phyloP scores from a whole-genome alignment of 805 yeast genomes.

The Candida lessepsii region DNA sequence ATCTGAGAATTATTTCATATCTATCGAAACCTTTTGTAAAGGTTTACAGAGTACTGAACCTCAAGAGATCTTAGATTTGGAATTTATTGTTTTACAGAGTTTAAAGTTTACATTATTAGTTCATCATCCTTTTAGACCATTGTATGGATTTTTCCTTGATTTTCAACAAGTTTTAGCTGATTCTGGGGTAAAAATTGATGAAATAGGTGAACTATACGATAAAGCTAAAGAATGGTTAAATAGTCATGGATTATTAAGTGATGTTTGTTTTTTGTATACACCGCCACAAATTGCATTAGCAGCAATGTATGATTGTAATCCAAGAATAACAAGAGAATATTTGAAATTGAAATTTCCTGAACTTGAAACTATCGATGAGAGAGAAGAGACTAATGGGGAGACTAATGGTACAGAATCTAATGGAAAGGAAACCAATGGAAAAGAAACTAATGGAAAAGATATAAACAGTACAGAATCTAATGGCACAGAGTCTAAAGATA shows the following conservation, averaged over 20 bases:
- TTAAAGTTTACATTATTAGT: conserved; percentile 76
- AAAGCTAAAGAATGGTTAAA: conserved; percentile 62
- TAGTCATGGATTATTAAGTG: conserved; percentile 66
- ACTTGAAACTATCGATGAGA: conserved; percentile 3
- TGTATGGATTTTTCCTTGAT: conserved; percentile 95
- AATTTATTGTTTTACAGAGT: conserved; percentile 71
- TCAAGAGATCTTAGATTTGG: conserved; percentile 69
- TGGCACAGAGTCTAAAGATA: conserved; percentile 4
- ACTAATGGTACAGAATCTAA: conserved; percentile 1
- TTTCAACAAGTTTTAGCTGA: conserved; percentile 58
- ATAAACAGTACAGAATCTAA: too few relatives aligned
- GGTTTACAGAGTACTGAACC: conserved; percentile 68
- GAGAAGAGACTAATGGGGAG: background rate
- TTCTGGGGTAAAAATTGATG: conserved; percentile 47
- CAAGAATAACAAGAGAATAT: conserved; percentile 62
- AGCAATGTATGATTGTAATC: conserved; percentile 68
- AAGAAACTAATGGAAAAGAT: too few relatives aligned
- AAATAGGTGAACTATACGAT: conserved; percentile 70
- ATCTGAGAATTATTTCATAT: conserved; percentile 85
- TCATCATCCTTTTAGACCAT: conserved; percentile 84
- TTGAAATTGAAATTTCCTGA: conserved; percentile 58
- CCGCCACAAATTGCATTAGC: conserved; percentile 97
- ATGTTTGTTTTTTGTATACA: conserved; percentile 72
- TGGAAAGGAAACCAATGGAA: too few relatives aligned
- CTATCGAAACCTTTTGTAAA: conserved; percentile 75